Evolutionary conservation across 164 flowering plant genomes (phyloP).

Genomic region (Kalanchoe fedtschenkoi): DNA sequence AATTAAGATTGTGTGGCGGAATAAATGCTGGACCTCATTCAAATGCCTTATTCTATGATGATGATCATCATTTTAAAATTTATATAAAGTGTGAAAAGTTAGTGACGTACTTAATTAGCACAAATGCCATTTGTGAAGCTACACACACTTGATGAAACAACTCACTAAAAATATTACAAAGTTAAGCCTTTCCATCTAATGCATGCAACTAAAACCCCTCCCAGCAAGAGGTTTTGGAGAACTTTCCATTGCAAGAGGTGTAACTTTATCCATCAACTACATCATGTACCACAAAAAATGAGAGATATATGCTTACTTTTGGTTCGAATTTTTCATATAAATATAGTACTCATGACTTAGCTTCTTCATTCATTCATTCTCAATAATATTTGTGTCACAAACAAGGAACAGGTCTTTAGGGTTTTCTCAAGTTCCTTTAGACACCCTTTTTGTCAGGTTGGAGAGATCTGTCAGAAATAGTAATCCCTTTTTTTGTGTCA

Average conservation of each 20-base stretch:
- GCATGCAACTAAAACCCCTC: not conserved
- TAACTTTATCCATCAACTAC: constrained; percentile 3
- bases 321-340: not conserved
- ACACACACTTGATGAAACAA: no score
- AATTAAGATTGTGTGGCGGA: not conserved
- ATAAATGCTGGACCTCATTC: not conserved
- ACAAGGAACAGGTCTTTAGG: not conserved
- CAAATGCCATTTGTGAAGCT: not conserved
- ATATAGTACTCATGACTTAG: not conserved
- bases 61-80: no score
- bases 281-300: not conserved
- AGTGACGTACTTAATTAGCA: not conserved
- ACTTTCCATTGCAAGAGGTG: not conserved
- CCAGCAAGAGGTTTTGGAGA: not conserved
- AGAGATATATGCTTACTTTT: not conserved
- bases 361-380: not conserved
- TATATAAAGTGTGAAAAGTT: no score
- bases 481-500: no score
- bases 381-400: not conserved
- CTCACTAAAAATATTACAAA: not conserved
- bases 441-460: not conserved
- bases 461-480: not conserved
- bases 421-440: not conserved
- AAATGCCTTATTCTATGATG: not conserved
- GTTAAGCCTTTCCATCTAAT: not conserved